Percentiles rank a stretch among this genome's conserved stretches.
Evolutionary conservation across 352 stramenopile genomes (phyloP).

Genomic region (Phytophthora pseudosyringae): DNA sequence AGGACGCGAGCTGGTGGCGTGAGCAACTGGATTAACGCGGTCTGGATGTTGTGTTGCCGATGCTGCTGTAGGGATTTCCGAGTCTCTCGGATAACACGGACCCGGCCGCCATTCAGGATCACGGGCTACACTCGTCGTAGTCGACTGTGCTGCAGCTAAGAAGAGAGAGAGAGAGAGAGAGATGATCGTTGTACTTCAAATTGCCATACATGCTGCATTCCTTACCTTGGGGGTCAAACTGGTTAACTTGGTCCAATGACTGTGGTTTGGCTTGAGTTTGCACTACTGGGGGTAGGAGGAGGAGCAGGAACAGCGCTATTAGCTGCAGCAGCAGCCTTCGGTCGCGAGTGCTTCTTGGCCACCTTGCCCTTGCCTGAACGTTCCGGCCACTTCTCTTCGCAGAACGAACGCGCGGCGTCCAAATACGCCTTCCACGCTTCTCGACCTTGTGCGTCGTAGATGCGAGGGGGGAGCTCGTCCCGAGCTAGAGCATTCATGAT

Average conservation of each 20-base stretch:
- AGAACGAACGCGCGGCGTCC: conserved; percentile 50
- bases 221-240: neutral
- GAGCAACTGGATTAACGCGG: neutral
- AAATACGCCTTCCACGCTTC: conserved; percentile 51
- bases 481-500: conserved; percentile 41
- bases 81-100: conserved; percentile 45
- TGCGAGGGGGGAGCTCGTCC: conserved; percentile 39
- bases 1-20: neutral
- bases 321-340: conserved; percentile 24
- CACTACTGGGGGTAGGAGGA: neutral
- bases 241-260: neutral
- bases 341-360: conserved; percentile 35
- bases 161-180: neutral
- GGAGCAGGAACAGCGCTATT: neutral
- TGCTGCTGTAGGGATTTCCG: conserved; percentile 41
- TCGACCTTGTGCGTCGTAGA: conserved; percentile 35
- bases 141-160: neutral
- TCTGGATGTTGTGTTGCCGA: neutral
- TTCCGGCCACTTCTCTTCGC: conserved; percentile 73
- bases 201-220: neutral
- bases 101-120: conserved; percentile 40
- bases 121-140: conserved; percentile 24
- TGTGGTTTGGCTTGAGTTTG: neutral
- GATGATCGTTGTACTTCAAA: neutral
- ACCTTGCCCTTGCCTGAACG: conserved; percentile 54